Evolutionary conservation across 306 rosid species (phyloP), one percentile per base, ranked within the genome.

Genomic region (Dicorynia guianensis): DNA sequence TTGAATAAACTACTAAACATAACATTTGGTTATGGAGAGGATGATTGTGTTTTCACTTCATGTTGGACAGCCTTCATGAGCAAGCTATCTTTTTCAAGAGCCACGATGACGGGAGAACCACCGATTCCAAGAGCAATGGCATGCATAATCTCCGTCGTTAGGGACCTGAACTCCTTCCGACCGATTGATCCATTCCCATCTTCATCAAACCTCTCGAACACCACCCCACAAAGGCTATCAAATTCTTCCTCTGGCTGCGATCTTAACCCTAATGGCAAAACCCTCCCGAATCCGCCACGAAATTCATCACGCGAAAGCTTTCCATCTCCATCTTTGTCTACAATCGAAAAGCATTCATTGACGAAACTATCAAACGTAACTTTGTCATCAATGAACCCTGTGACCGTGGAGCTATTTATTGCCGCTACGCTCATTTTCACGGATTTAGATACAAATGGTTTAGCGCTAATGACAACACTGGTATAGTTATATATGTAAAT

Each of bases 91-190:
- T 80, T 63, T 17, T 84, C 85, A 60, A 89, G 84, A 42, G 75
- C 88, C 14, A 88, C 86, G 14, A 80, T 72, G 44, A 88, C 49
- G 1, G 97, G 96, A 5, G 86, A 83, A 17, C 78, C 87, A 14
- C 87, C 89, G 3, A 92, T 88, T 8, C 93, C 86, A 6, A 82
- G 74, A 4, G 93, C 97, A 62, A 88, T 65, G 0, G 93, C 96
- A 3, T 86, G 65, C 89, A 92, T 71, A 19, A 88, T 84, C 70
- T 92, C 93, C 1, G 25, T 77, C 76, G 89, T 76, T 4, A 88
- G 75, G 0, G 70, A 76, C 61, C 69, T 80, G 64, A 88, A 91
- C 78, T 83, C 87, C 0, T 52, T 38, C 4, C 34, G 5, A 69
- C 83, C 88, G 4, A 90, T 79, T 4, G 30, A 25, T 9, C 87